Evolutionary conservation across 108 stramenopile species (phyloP).

Genomic region (Pseudonitzschia pungens): DNA sequence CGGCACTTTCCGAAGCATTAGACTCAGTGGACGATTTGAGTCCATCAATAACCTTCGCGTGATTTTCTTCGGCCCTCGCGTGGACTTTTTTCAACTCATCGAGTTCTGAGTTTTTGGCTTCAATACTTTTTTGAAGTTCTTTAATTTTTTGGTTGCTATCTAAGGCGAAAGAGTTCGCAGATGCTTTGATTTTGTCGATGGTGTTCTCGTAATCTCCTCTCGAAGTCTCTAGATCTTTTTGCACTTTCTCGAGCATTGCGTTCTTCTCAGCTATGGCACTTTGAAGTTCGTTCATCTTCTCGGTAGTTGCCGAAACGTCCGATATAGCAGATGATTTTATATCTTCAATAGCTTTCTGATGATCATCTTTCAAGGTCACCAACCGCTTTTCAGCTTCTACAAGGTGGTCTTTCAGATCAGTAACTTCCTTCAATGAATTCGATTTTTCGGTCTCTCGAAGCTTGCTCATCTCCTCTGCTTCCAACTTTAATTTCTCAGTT

Average conservation of each 20-base stretch:
- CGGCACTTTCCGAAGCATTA: slow-evolving; percentile 1
- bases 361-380: slow-evolving; percentile 9
- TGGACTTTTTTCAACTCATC: slow-evolving; percentile 14
- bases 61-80: slow-evolving; percentile 18
- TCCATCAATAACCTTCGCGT: slow-evolving; percentile 13
- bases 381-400: background rate
- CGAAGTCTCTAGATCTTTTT: background rate
- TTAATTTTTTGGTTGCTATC: background rate
- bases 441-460: background rate
- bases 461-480: background rate
- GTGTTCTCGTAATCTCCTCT: background rate
- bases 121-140: background rate
- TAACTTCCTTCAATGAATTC: background rate
- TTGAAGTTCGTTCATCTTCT: background rate
- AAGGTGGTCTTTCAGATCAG: slow-evolving; percentile 13
- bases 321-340: background rate
- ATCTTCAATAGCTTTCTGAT: background rate
- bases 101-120: slow-evolving; percentile 7
- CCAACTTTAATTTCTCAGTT: background rate
- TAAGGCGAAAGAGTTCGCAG: background rate
- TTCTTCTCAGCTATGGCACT: background rate
- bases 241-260: background rate
- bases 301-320: background rate
- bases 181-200: slow-evolving; percentile 9
- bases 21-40: slow-evolving; percentile 12